phyloP scores from a whole-genome alignment of 2,329 filamentous ascomycete species.

The Microcera coccophila region DNA sequence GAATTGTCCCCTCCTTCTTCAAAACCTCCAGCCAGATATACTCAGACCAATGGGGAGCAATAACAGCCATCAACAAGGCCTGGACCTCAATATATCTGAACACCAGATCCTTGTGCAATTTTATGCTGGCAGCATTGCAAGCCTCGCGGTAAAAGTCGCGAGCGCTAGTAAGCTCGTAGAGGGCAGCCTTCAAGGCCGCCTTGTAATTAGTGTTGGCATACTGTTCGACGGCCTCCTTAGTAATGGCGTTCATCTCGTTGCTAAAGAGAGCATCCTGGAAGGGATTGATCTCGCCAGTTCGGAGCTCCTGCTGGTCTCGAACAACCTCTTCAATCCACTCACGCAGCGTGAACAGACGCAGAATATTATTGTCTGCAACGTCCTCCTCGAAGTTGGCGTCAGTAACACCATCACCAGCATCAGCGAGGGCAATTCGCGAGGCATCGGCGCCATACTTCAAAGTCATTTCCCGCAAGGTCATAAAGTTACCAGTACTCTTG shows the following conservation, averaged over 20 bases:
- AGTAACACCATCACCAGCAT: slow-evolving; percentile 88
- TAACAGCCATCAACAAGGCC: slow-evolving; percentile 73
- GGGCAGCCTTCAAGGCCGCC: slow-evolving; percentile 76
- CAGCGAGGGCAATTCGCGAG: slow-evolving; percentile 83
- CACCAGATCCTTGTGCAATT: slow-evolving; percentile 81
- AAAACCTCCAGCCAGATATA: slow-evolving; percentile 93
- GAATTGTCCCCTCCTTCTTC: slow-evolving; percentile 69
- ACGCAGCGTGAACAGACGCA: slow-evolving; percentile 74
- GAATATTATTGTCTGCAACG: slow-evolving; percentile 86
- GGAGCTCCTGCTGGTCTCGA: slow-evolving; percentile 63
- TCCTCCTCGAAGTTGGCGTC: slow-evolving; percentile 98
- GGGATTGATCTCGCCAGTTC: slow-evolving; percentile 68
- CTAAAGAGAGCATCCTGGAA: slow-evolving; percentile 88
- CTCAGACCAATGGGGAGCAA: slow-evolving; percentile 92
- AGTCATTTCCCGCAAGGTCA: slow-evolving; percentile 81
- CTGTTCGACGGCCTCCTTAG: slow-evolving; percentile 72
- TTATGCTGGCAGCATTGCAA: slow-evolving; percentile 69
- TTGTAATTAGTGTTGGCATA: slow-evolving; percentile 75
- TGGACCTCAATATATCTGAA: slow-evolving; percentile 82
- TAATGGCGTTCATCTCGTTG: slow-evolving; percentile 85
- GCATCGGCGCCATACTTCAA: slow-evolving; percentile 95
- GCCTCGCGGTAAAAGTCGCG: slow-evolving; percentile 89
- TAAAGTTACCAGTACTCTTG: slow-evolving; percentile 96
- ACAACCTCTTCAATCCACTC: slow-evolving; percentile 90
- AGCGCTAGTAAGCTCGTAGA: slow-evolving; percentile 87